Evolutionary conservation across 805 yeast species (phyloP), one percentile per base, ranked within the genome.

Genomic region (Kregervanrija fluxuum): DNA sequence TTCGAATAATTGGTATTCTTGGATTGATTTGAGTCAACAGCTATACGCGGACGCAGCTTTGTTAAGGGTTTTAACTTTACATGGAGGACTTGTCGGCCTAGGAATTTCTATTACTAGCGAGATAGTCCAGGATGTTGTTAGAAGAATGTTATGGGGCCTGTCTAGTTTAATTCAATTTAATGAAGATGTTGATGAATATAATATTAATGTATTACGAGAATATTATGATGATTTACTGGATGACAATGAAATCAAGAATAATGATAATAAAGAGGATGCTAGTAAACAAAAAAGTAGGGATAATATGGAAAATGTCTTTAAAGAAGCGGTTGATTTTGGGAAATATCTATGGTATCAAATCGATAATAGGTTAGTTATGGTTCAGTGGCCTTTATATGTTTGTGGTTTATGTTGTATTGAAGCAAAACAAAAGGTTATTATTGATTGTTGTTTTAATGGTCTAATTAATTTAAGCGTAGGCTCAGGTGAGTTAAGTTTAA

Each of bases 41-140:
- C 28, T 62, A 37, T 73, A 71, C 50, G 61, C 64, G 50, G 57
- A 65, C 65, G 57, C 71, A 57, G 38, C 61, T 54, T 38, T 61
- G 60, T 42, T 73, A 66, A 40, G 67, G 57, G 42, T 68, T 55
- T 46, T 66, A 59, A 49, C 66, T 44, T 44, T 59, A 62, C 45
- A 54, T 55, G 35, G 59, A 48, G 54, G 54, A 28, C 48, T 57
- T 37, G 52, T 48, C 3, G 31, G 15, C 3, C 44, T 49, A 22
- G 64, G 65, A 4, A 44, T 62, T 33, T 48, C 55, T 11, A 56
- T 63, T 9, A 51, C 50, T 31, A 55, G 56, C 14, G 49, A 50
- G 8, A 36, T 62, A 39, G 52, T 56, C 28, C 62, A 59, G 38
- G 66, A 64, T 48, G 59, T 60, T 16, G 66, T 58, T 14, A 48